Conservation (phyloP, 345 rosid genomes). For the Salix udensis region DNA sequence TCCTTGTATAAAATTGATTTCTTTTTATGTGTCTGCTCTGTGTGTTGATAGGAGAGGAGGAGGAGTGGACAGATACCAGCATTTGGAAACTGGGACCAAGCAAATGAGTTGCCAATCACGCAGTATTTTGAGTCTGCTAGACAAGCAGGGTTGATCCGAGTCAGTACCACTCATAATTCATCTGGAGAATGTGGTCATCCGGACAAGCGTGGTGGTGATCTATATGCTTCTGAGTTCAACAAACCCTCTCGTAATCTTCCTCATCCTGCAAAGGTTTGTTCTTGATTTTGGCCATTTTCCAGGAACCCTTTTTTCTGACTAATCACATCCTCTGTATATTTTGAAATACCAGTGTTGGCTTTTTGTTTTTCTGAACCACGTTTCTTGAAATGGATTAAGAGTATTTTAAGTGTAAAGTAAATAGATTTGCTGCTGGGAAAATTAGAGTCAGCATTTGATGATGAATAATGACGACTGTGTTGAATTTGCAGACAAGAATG, state of each 20-base stretch:
- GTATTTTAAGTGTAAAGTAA: too few species aligned
- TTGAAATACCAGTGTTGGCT: too few species aligned
- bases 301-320: too few species aligned
- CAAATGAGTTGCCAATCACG: constrained; percentile 83
- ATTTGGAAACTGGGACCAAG: constrained; percentile 87
- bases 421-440: too few species aligned
- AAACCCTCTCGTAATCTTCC: constrained; percentile 22
- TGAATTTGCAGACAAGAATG: constrained; percentile 28
- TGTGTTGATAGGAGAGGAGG: constrained; percentile 31
- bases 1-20: neutral
- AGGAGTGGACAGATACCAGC: constrained; percentile 82
- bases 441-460: neutral
- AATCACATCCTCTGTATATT: too few species aligned
- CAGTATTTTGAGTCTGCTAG: constrained; percentile 89
- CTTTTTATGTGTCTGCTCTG: neutral
- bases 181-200: constrained; percentile 59
- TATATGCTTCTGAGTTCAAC: constrained; percentile 30
- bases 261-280: constrained; percentile 39
- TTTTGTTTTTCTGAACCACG: too few species aligned
- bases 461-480: neutral
- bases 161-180: constrained; percentile 37
- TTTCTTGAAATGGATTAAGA: too few species aligned
- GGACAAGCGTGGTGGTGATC: constrained; percentile 17
- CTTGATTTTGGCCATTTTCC: neutral
- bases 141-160: constrained; percentile 76